Evolutionary conservation across 2,329 filamentous ascomycete species (phyloP).

Genomic region (Arthrobotrys sinensis): DNA sequence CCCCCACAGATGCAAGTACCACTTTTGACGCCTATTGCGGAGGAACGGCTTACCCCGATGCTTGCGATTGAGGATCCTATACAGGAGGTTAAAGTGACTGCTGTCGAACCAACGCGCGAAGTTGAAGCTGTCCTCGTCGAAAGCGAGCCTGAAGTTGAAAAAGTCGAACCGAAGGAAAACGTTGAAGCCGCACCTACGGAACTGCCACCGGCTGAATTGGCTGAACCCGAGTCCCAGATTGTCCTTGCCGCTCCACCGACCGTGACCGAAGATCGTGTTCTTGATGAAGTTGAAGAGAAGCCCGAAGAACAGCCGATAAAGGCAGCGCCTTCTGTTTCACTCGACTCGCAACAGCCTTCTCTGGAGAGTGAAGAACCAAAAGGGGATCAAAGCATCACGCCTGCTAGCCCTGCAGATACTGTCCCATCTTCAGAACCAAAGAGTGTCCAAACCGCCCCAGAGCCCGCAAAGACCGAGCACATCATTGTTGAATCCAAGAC

Average conservation of each 20-base stretch:
- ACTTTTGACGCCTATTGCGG: slow-evolving; percentile 30
- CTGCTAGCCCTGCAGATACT: neutral
- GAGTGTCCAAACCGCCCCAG: neutral
- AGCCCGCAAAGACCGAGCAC: neutral
- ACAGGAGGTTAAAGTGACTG: neutral
- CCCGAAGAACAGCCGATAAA: too few species aligned
- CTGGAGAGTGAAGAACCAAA: too few species aligned
- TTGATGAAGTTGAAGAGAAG: neutral
- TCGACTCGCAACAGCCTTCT: neutral
- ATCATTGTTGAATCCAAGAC: neutral
- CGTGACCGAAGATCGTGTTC: neutral
- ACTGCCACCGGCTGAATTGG: too few species aligned
- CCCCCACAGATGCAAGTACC: slow-evolving; percentile 30
- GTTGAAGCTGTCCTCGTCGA: neutral
- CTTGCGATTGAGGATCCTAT: neutral
- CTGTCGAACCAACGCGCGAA: neutral
- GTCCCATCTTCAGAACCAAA: neutral
- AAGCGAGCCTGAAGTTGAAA: neutral
- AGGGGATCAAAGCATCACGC: neutral
- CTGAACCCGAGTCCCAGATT: too few species aligned
- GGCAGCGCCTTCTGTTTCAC: neutral
- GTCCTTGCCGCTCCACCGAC: neutral
- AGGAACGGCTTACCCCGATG: slow-evolving; percentile 34
- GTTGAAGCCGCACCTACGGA: neutral
- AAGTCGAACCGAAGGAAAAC: too few species aligned